Evolutionary conservation across 2,329 filamentous ascomycete species (phyloP).

Genomic region (Ophiostoma fasciatum): DNA sequence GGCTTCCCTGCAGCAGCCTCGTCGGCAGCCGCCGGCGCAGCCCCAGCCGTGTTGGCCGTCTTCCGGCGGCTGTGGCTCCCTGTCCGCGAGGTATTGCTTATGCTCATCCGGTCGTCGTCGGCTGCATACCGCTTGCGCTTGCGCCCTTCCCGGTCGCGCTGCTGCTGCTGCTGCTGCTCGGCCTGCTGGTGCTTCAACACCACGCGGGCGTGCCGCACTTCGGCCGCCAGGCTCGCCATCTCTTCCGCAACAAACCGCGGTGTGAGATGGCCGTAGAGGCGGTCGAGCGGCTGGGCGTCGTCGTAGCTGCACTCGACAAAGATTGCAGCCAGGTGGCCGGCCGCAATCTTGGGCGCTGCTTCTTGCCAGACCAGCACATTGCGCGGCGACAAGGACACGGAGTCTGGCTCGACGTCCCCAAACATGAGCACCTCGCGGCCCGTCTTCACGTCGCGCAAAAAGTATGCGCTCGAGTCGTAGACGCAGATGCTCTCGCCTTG

Average conservation of each 20-base stretch:
- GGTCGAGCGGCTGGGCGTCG: slow-evolving; percentile 59
- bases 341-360: slow-evolving; percentile 69
- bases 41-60: neutral
- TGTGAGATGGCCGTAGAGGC: slow-evolving; percentile 78
- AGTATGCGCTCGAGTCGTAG: slow-evolving; percentile 84
- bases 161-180: slow-evolving; percentile 1
- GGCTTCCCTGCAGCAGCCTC: too few species aligned
- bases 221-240: slow-evolving; percentile 52
- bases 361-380: slow-evolving; percentile 77
- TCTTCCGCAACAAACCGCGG: slow-evolving; percentile 73
- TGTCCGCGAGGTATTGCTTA: neutral
- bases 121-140: slow-evolving; percentile 48
- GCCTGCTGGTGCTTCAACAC: slow-evolving; percentile 3
- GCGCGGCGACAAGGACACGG: slow-evolving; percentile 63
- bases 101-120: slow-evolving; percentile 17
- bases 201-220: slow-evolving; percentile 44
- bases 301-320: slow-evolving; percentile 96
- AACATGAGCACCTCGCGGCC: slow-evolving; percentile 78
- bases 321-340: slow-evolving; percentile 59
- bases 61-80: slow-evolving; percentile 9
- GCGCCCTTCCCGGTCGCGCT: slow-evolving; percentile 25
- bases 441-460: slow-evolving; percentile 62
- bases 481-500: slow-evolving; percentile 47
- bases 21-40: too few species aligned
- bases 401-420: slow-evolving; percentile 89